Evolutionary conservation across 2,329 filamentous ascomycete species (phyloP), one percentile per base, ranked within the genome.

Genomic region (Diaporthe longicolla): DNA sequence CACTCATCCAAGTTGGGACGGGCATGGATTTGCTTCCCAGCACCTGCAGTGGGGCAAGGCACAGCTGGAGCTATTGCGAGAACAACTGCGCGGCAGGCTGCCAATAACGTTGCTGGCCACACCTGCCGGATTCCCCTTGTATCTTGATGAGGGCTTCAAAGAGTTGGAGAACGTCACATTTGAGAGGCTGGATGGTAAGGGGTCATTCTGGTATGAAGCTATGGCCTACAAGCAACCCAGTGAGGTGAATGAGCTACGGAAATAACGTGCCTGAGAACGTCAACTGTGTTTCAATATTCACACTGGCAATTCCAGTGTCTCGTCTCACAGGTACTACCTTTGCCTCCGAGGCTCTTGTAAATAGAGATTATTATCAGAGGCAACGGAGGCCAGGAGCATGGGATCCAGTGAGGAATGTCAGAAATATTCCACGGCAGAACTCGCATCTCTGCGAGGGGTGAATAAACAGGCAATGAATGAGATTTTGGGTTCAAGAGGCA

Each of bases 1-100:
- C 15, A 75, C 74, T 21, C 71, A 75, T 26, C 74, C 71, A 17
- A 50, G 54, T 17, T 75, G 74, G 74, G 74, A 75, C 43, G 74
- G 74, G 9, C 70, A 75, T 21, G 71, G 74, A 1, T 75, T 75
- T 21, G 74, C 58, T 19, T 40, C 71, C 19, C 19, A 26, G 19
- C 74, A 73, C 19, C 45, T 75, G 9, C 59, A 43, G 19, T 75
- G 74, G 71, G 74, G 74, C 3, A 71, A 68, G 59, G 54, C 52
- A 2, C 58, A 71, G 21, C 71, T 69, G 24, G 58, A 55, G 35
- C 55, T 50, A 45, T n/a, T 75, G 32, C 63, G 59, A 6, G 17
- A 15, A n/a, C 59, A 19, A n/a, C 7, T 15, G 13, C 54, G 50
- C 5, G 58, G 37, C 15, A 19, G 21, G 17, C 26, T 75, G 32